These are phyloP conservation scores for Cercophora scortea DNA, from an alignment of 495 filamentous ascomycete genomes.

Conservation along the genomic window DNA sequence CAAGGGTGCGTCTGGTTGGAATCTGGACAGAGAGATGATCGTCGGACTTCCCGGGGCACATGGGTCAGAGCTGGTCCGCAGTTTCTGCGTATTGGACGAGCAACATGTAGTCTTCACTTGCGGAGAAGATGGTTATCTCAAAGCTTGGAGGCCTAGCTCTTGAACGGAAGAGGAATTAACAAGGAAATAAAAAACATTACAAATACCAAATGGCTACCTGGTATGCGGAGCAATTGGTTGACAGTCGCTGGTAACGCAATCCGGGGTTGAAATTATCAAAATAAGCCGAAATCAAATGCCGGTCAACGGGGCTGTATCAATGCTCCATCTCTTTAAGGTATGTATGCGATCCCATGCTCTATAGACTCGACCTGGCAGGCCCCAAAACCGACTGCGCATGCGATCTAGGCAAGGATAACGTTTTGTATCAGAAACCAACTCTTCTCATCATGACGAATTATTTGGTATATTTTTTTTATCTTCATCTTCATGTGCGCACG, in stretches of 20 bases:
- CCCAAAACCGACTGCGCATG: neutral
- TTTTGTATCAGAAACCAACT: slow-evolving; percentile 12
- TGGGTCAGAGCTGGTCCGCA: slow-evolving; percentile 75
- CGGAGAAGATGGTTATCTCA: slow-evolving; percentile 72
- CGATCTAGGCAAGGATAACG: slow-evolving; percentile 10
- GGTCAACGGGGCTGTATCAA: too few relatives aligned
- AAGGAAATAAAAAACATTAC: too few relatives aligned
- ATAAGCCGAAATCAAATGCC: too few relatives aligned
- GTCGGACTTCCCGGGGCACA: slow-evolving; percentile 70
- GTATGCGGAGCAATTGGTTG: too few relatives aligned
- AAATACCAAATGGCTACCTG: too few relatives aligned
- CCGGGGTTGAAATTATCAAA: too few relatives aligned
- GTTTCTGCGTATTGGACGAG: slow-evolving; percentile 67
- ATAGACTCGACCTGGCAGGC: slow-evolving; percentile 17
- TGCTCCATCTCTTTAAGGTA: too few relatives aligned
- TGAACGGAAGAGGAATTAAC: too few relatives aligned
- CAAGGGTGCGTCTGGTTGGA: slow-evolving; percentile 49
- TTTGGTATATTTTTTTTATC: neutral
- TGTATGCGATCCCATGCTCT: neutral
- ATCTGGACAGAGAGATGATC: slow-evolving; percentile 49
- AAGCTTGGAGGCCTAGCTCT: slow-evolving; percentile 44
- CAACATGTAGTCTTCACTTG: slow-evolving; percentile 63
- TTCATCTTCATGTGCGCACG: neutral
- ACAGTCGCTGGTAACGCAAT: too few relatives aligned
- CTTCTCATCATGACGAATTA: neutral